These are phyloP conservation scores for Collybiopsis confluens DNA, from an alignment of 768 basidiomycete genomes.

Conservation along the genomic window DNA sequence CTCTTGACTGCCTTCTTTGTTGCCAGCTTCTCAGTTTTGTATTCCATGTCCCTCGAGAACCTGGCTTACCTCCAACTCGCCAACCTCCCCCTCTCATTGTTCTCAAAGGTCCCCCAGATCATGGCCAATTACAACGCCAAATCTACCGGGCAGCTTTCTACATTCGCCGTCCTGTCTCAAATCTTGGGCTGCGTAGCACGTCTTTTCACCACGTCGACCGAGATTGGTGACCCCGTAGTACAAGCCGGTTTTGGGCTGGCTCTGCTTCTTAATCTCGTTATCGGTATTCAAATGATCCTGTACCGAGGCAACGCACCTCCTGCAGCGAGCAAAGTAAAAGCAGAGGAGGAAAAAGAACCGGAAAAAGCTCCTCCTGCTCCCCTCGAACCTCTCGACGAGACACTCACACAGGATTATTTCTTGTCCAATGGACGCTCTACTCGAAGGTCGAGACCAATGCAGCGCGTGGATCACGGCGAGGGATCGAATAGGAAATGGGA, in stretches of 20 bases:
- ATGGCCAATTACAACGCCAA: slow-evolving; percentile 65
- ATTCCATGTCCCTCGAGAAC: slow-evolving; percentile 36
- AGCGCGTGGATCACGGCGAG: neutral
- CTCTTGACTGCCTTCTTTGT: slow-evolving; percentile 16
- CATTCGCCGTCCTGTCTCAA: slow-evolving; percentile 87
- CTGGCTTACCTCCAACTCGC: slow-evolving; percentile 74
- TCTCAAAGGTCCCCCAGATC: slow-evolving; percentile 95
- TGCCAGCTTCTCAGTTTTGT: slow-evolving; percentile 14
- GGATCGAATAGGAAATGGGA: slow-evolving; percentile 6
- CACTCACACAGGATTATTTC: slow-evolving; percentile 2
- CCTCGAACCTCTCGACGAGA: neutral
- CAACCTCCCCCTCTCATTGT: slow-evolving; percentile 87
- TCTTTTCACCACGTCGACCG: slow-evolving; percentile 88
- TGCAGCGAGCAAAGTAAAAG: neutral
- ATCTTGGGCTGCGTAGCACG: slow-evolving; percentile 86
- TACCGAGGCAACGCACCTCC: slow-evolving; percentile 41
- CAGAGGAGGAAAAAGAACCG: neutral
- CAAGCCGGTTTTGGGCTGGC: slow-evolving; percentile 71
- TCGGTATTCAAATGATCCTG: slow-evolving; percentile 60
- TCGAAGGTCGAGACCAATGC: neutral
- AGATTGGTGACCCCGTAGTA: slow-evolving; percentile 80
- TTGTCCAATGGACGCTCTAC: neutral
- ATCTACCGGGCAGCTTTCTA: slow-evolving; percentile 90
- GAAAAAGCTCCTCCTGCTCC: neutral
- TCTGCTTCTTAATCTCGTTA: slow-evolving; percentile 55